Conservation (phyloP, 345 rosid genomes). For the Lagerstroemia speciosa region DNA sequence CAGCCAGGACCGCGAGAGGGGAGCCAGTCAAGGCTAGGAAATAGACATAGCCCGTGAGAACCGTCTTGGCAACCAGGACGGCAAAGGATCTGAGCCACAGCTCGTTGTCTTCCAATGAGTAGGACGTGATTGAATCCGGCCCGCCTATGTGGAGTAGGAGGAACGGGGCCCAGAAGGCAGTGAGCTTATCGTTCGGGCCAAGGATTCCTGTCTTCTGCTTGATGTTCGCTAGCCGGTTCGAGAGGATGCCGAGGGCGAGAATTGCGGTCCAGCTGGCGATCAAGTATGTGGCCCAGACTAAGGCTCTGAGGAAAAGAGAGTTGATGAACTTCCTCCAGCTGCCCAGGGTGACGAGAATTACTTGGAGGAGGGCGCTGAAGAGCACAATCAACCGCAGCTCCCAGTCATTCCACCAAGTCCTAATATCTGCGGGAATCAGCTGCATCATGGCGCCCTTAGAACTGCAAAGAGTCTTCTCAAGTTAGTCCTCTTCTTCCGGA, state of each 20-base stretch:
- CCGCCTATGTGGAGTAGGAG: conserved; percentile 27
- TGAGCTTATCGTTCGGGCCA: conserved; percentile 1
- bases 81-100: conserved; percentile 24
- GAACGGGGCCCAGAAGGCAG: conserved; percentile 24
- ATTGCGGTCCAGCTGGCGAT: conserved; percentile 21
- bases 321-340: conserved; percentile 7
- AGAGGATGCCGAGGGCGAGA: conserved; percentile 20
- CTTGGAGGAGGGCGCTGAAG: conserved; percentile 17
- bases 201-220: neutral
- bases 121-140: conserved; percentile 18
- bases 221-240: neutral
- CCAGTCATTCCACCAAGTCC: conserved; percentile 18
- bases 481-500: too few species aligned
- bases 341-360: conserved; percentile 10
- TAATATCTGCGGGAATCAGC: neutral
- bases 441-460: neutral
- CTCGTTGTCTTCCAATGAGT: conserved; percentile 16
- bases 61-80: conserved; percentile 9
- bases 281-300: conserved; percentile 19
- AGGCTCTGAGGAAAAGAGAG: neutral
- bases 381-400: conserved; percentile 15
- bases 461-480: too few species aligned
- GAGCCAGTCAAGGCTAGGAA: conserved; percentile 15
- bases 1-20: conserved; percentile 10
- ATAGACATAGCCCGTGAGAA: conserved; percentile 24